Conservation (phyloP, 768 basidiomycete species). For the Auriscalpium microsporum region DNA sequence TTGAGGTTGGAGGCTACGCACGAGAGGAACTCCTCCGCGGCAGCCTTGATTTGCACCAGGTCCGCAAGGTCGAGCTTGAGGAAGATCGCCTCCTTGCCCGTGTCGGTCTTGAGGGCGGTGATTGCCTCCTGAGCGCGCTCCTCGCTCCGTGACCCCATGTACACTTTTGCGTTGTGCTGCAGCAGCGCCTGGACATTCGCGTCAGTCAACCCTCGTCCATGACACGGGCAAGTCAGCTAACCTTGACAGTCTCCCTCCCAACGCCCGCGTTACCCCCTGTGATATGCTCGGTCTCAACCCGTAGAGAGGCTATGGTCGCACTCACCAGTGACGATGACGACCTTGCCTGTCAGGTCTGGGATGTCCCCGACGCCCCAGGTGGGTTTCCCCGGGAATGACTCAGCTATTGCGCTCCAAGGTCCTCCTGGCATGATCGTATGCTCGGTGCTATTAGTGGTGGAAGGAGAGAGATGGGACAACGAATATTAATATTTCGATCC, state of each 20-base stretch:
- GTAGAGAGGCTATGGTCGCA: neutral
- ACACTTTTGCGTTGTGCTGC: constrained; percentile 55
- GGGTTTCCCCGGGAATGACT: constrained; percentile 6
- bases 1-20: constrained; percentile 2
- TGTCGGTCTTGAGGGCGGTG: constrained; percentile 34
- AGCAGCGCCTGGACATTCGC: constrained; percentile 35
- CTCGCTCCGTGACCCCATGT: constrained; percentile 41
- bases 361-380: constrained; percentile 4
- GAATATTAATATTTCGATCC: too few relatives aligned
- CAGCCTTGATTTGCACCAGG: constrained; percentile 26
- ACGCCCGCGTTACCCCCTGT: constrained; percentile 34
- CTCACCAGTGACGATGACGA: constrained; percentile 4
- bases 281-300: constrained; percentile 20
- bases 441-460: neutral
- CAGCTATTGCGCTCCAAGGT: neutral
- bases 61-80: constrained; percentile 34
- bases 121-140: constrained; percentile 42
- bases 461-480: too few relatives aligned
- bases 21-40: constrained; percentile 31
- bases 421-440: too few relatives aligned
- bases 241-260: constrained; percentile 53
- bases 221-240: constrained; percentile 9
- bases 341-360: constrained; percentile 9
- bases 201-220: neutral
- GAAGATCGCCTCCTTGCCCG: constrained; percentile 34